Conservation (phyloP, 2,329 filamentous ascomycete species). For the Arthroderma sp. region DNA sequence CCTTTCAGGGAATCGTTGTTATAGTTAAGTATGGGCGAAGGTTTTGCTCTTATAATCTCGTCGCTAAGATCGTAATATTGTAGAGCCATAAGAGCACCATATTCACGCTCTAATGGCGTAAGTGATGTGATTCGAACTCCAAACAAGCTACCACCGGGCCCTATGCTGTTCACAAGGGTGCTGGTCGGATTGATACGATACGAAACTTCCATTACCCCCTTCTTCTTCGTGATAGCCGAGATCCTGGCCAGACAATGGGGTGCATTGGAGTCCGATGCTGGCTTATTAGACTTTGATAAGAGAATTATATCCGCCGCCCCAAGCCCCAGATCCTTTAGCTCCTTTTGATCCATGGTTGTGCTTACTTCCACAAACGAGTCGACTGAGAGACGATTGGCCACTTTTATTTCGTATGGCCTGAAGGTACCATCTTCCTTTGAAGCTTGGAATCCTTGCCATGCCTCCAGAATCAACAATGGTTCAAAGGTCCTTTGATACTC, state of each 20-base stretch:
- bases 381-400: constrained; percentile 76
- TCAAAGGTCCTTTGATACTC: constrained; percentile 85
- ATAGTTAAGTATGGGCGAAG: constrained; percentile 76
- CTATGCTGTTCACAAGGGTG: constrained; percentile 51
- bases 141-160: constrained; percentile 55
- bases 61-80: constrained; percentile 94
- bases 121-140: constrained; percentile 82
- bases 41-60: constrained; percentile 78
- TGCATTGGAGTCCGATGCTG: constrained; percentile 50
- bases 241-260: constrained; percentile 80
- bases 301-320: constrained; percentile 81
- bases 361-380: constrained; percentile 89
- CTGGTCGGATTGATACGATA: constrained; percentile 63
- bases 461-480: constrained; percentile 78
- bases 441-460: constrained; percentile 88
- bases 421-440: constrained; percentile 73
- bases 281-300: constrained; percentile 60
- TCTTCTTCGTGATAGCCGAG: constrained; percentile 66
- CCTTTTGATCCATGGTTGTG: constrained; percentile 58
- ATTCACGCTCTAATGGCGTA: constrained; percentile 90
- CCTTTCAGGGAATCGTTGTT: constrained; percentile 56
- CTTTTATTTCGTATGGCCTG: constrained; percentile 73
- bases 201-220: constrained; percentile 66
- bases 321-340: constrained; percentile 58
- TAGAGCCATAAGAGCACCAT: constrained; percentile 75